Base-by-base conservation (phyloP, 768 basidiomycete genomes). In the Krasilnikovozyma curviuscula region DNA sequence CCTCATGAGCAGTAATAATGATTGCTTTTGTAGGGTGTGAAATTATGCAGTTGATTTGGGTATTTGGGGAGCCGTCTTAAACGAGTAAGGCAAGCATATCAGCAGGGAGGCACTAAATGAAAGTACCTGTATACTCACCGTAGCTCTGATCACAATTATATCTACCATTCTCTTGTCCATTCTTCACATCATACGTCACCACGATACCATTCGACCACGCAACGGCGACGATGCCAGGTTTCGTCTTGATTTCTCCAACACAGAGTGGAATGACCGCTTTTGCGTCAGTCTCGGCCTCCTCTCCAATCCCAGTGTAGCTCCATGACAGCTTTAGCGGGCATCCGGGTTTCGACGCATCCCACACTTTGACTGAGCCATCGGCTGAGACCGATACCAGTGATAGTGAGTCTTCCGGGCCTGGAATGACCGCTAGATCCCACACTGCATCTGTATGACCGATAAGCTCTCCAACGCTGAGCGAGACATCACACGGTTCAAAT, bases 371-470 rank as follows among this genome's bases (percentile, higher is more conserved):
- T 0, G 74, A 67, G 18, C 89, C 89, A 61, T 97, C 91, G 4
- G 88, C 82, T 39, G 83, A 80, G 61, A 83, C 85, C 55, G 81
- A 83, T 48, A 91, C 82, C 34, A 97, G 71, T 7, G 80, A 78
- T 49, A 74, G 76, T 62, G 84, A 38, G 12, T 25, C 35, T 46
- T n/a, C 41, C 19, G 23, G 23, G 5, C 81, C 53, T 83, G 80
- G 73, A 24, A 85, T 74, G 19, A 91, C 73, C 9, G 82, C 79
- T 43, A 97, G 68, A 61, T 88, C 93, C 93, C 93, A 98, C 23
- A 95, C 81, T 5, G 85, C 85, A 61, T 98, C 89, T 5, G 85
- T 84, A 62, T 93, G 85, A 3, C 89, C 86, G 27, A 89, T 77
- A 25, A 97, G 72, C 55, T 81, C 78, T 29, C 80, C 80, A 31